phyloP scores from a whole-genome alignment of 2,329 filamentous ascomycete species.

The Fusarium sp. region DNA sequence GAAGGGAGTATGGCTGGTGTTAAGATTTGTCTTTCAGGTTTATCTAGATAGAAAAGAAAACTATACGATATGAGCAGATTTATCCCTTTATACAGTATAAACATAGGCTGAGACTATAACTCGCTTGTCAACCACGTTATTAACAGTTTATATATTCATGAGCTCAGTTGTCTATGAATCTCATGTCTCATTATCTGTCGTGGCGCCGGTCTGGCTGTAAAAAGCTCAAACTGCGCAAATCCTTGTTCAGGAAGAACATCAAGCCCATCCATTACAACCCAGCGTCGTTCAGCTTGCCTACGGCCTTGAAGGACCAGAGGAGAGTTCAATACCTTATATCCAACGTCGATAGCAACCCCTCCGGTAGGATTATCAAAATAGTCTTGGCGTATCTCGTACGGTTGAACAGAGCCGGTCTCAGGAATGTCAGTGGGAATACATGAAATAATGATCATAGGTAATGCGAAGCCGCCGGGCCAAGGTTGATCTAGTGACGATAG shows the following conservation, averaged over 20 bases:
- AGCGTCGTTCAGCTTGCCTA: conserved; percentile 70
- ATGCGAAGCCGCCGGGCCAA: conserved; percentile 74
- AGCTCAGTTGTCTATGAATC: too few species aligned
- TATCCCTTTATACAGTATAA: too few species aligned
- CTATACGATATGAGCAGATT: too few species aligned
- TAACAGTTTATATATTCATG: too few species aligned
- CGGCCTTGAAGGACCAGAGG: conserved; percentile 79
- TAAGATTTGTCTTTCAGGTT: too few species aligned
- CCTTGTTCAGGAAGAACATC: conserved; percentile 84
- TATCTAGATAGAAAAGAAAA: too few species aligned
- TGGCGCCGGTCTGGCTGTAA: conserved; percentile 70
- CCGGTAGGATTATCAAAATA: conserved; percentile 82
- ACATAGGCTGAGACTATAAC: too few species aligned
- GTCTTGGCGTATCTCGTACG: conserved; percentile 76
- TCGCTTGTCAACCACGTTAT: too few species aligned
- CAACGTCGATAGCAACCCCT: conserved; percentile 81
- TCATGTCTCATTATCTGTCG: conserved; percentile 78
- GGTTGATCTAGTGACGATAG: conserved; percentile 69
- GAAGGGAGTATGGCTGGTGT: too few species aligned
- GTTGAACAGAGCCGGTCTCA: conserved; percentile 72
- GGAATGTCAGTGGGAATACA: conserved; percentile 82
- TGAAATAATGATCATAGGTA: conserved; percentile 81
- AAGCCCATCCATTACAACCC: conserved; percentile 83
- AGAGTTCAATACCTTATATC: conserved; percentile 80
- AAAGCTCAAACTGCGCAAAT: conserved; percentile 85